phyloP scores from a whole-genome alignment of 2,329 filamentous ascomycete species.

The Chaetomiaceae sp. region DNA sequence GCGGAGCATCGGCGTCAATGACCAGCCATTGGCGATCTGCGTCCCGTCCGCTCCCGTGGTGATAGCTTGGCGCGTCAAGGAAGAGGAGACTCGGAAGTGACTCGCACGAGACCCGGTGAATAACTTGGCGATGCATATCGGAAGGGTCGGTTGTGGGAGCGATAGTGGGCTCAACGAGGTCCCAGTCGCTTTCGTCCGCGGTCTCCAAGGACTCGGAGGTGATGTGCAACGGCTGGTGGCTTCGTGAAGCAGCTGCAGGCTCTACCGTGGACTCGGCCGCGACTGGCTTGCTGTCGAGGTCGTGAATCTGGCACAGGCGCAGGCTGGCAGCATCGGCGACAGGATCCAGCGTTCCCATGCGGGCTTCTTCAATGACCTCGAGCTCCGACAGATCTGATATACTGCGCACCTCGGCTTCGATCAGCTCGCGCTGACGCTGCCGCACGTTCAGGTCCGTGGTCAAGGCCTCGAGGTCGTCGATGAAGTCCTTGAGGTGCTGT shows the following conservation, averaged over 20 bases:
- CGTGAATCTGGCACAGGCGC: not conserved
- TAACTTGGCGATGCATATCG: not conserved
- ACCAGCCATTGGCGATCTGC: not conserved
- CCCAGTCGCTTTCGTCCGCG: not conserved
- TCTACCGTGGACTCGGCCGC: no score
- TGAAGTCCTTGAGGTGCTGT: not conserved
- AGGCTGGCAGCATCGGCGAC: slow-evolving; percentile 1
- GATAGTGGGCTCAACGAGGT: not conserved
- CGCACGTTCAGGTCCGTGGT: not conserved
- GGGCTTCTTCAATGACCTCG: not conserved
- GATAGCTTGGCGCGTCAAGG: not conserved
- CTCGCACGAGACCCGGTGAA: not conserved
- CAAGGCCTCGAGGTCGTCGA: not conserved
- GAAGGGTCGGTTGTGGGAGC: no score
- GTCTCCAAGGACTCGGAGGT: no score
- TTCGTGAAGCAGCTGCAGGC: no score
- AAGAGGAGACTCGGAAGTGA: not conserved
- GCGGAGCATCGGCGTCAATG: not conserved
- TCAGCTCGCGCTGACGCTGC: not conserved
- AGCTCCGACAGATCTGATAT: not conserved
- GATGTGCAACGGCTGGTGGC: no score
- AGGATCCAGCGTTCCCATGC: not conserved
- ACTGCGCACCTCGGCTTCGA: not conserved
- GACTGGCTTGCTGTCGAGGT: no score
- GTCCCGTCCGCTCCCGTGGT: no score